Conservation (phyloP, 2,329 filamentous ascomycete species). For the Emergomyces orientalis region DNA sequence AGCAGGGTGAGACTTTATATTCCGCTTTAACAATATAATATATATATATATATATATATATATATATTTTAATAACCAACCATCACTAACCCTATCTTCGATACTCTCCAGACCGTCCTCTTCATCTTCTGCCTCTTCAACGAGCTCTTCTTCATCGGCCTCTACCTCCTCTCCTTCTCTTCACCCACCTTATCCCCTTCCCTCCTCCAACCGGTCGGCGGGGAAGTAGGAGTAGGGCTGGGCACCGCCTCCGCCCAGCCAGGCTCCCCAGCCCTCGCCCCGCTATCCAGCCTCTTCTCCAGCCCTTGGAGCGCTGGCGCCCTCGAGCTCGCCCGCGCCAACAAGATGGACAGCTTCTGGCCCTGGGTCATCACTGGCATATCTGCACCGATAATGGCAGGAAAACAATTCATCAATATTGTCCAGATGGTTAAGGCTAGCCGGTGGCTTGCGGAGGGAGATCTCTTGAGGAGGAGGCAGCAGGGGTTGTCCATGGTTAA, state of each 20-base stretch:
- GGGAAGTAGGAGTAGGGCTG: conserved; percentile 35
- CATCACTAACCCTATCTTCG: not conserved
- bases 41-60: too few relatives aligned
- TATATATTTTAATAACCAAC: not conserved
- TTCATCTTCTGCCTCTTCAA: conserved; percentile 87
- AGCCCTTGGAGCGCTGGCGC: conserved; percentile 88
- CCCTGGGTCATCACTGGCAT: conserved; percentile 74
- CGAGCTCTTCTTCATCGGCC: conserved; percentile 94
- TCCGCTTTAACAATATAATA: too few relatives aligned
- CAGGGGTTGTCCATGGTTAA: not conserved
- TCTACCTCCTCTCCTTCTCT: conserved; percentile 95
- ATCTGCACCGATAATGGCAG: conserved; percentile 76
- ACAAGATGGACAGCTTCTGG: conserved; percentile 73
- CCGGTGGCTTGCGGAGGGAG: conserved; percentile 86
- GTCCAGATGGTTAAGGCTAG: conserved; percentile 91
- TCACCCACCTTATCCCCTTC: conserved; percentile 81
- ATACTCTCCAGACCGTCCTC: conserved; percentile 59
- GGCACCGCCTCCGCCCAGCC: conserved; percentile 44
- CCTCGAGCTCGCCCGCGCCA: conserved; percentile 83
- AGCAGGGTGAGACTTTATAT: conserved; percentile 63
- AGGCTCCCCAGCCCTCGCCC: conserved; percentile 57
- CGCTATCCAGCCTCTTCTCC: conserved; percentile 67
- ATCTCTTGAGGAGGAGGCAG: conserved; percentile 38
- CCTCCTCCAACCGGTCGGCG: conserved; percentile 56
- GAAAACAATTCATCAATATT: conserved; percentile 90